These are phyloP conservation scores for Xylariales sp. DNA, from an alignment of 2,329 filamentous ascomycete species.

Conservation along the genomic window DNA sequence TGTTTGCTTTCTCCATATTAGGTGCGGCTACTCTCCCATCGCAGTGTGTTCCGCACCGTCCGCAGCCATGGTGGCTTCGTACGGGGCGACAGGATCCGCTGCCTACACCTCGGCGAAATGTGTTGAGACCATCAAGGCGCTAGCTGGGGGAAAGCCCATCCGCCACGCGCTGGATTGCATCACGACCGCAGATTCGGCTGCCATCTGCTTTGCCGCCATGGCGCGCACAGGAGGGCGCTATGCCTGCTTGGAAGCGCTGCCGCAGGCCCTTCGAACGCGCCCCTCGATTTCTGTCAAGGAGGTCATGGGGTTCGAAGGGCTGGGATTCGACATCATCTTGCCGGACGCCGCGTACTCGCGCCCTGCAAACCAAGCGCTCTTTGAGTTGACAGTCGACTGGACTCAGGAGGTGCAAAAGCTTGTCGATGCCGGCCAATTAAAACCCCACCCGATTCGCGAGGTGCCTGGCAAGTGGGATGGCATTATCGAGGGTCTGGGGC, in stretches of 20 bases:
- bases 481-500: neutral
- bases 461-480: constrained; percentile 2
- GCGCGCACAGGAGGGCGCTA: constrained; percentile 23
- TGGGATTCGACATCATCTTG: constrained; percentile 6
- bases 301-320: constrained; percentile 15
- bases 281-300: constrained; percentile 15
- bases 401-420: constrained; percentile 1
- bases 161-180: constrained; percentile 26
- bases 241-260: constrained; percentile 23
- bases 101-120: constrained; percentile 16
- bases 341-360: constrained; percentile 1
- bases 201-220: constrained; percentile 19
- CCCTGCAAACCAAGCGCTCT: neutral
- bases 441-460: constrained; percentile 2
- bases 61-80: constrained; percentile 10
- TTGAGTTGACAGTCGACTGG: neutral
- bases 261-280: constrained; percentile 16
- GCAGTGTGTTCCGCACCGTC: constrained; percentile 15
- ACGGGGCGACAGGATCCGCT: constrained; percentile 15
- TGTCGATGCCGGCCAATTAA: neutral
- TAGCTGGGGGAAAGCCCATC: constrained; percentile 11
- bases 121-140: constrained; percentile 8
- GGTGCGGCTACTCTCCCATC: constrained; percentile 9
- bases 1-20: too few relatives aligned
- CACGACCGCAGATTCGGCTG: constrained; percentile 19